A percentile compares a stretch with the other conserved stretches of the same genome.
Evolutionary conservation across 768 basidiomycete species (phyloP).

Genomic region (Suillus tomentosus): DNA sequence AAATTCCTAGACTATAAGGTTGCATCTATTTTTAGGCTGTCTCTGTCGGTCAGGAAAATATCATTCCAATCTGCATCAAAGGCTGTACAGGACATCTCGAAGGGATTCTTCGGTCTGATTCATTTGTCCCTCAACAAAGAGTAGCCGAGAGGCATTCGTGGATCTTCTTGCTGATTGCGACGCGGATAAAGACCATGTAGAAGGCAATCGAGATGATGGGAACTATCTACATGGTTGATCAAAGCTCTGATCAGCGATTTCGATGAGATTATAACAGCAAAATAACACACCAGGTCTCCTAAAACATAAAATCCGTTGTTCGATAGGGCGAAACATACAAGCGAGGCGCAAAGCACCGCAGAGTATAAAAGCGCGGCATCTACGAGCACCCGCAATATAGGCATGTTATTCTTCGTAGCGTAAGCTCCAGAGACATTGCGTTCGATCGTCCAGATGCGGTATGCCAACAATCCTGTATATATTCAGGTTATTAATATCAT

Average conservation of each 20-base stretch:
- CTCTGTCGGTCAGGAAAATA: neutral
- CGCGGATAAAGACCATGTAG: neutral
- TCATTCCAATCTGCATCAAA: neutral
- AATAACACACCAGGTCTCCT: neutral
- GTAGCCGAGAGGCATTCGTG: neutral
- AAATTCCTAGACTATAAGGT: neutral
- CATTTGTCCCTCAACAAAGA: neutral
- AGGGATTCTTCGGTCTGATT: neutral
- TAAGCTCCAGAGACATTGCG: neutral
- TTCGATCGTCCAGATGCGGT: slow-evolving; percentile 6
- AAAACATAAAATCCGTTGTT: neutral
- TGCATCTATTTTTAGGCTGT: neutral
- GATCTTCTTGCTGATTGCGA: neutral
- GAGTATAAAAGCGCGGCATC: neutral
- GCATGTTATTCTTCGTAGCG: neutral
- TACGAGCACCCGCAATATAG: neutral
- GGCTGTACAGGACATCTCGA: neutral
- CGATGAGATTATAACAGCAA: neutral
- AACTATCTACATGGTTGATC: neutral
- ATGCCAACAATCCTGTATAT: slow-evolving; percentile 7
- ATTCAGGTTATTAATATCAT: neutral
- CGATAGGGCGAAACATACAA: neutral
- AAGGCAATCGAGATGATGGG: neutral
- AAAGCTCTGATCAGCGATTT: neutral
- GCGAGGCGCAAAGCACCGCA: neutral